Evolutionary conservation across 192 early-diverging fungal species (phyloP), one percentile per base, ranked within the genome.

Genomic region (Gamsiella multidivaricata): DNA sequence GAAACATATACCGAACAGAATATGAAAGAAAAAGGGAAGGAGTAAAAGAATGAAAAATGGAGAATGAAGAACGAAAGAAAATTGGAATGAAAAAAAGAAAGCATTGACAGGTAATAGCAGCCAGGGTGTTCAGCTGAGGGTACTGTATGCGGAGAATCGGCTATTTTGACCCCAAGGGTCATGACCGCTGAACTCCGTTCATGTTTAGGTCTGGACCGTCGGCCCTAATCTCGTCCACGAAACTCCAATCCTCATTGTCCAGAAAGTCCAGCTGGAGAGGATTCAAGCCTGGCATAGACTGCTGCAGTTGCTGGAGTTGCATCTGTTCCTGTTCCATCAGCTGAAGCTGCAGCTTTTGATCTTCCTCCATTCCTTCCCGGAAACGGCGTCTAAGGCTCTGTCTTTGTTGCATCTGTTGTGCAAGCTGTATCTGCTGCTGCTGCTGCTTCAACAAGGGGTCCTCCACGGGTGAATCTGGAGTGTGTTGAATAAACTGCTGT

Each of bases 311-410:
- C 23, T 61, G 65, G 5, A 78, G 60, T 32, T 68, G 60, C 74
- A 78, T 78, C 49, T 69, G 74, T 49, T 78, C 74, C 17, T 69
- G 74, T 36, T 78, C 74, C 74, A 78, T 78, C 45, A 64, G 31
- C 33, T 69, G 65, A 14, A 78, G 33, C 39, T 61, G 65, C 18
- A 78, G 33, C 50, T 61, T 60, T 31, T 78, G 74, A 7, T 78
- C 65, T 36, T 67, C 73, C 11, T 69, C 74, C 20, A 62, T 55
- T 22, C 26, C 47, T 33, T 63, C 65, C 22, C 65, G 65, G 47
- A 78, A 68, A 23, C 61, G 74, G 17, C 51, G 65, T 25, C 61
- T 51, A 25, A 78, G 22, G 22, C 49, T 55, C 32, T 41, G 23
- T 18, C 69, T 37, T 45, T 71, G 69, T n/a, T 71, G 45, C 69